A percentile compares a stretch with the other conserved stretches of the same genome.
These are phyloP conservation scores for Cryphonectria radicalis DNA, from an alignment of 2,329 filamentous ascomycete species.

Conservation along the genomic window DNA sequence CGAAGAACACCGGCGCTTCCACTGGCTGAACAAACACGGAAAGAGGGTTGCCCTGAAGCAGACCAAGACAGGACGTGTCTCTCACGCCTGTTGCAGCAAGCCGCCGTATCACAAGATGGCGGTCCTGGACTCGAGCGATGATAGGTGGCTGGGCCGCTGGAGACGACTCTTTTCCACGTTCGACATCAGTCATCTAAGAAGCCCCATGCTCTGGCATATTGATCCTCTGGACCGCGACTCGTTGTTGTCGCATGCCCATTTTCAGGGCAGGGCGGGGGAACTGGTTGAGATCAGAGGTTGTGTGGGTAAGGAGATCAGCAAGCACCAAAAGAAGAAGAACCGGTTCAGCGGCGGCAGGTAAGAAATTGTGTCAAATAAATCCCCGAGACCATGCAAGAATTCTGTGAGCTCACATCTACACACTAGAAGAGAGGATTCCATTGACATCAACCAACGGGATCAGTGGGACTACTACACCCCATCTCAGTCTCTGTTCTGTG, in stretches of 20 bases:
- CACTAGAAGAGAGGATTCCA: constrained; percentile 45
- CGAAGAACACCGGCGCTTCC: constrained; percentile 79
- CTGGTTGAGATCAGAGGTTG: constrained; percentile 73
- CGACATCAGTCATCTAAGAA: constrained; percentile 72
- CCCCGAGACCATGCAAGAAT: background rate
- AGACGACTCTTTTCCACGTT: constrained; percentile 69
- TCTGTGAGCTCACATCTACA: background rate
- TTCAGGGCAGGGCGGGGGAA: constrained; percentile 63
- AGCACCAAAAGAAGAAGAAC: constrained; percentile 73
- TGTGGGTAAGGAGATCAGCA: constrained; percentile 79
- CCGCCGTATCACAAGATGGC: constrained; percentile 52
- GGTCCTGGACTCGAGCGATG: constrained; percentile 68
- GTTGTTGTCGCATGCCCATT: constrained; percentile 70
- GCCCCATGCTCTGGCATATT: constrained; percentile 83
- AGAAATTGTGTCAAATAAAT: constrained; percentile 26
- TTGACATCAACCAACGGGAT: constrained; percentile 68
- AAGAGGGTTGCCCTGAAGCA: constrained; percentile 63
- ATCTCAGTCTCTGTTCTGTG: constrained; percentile 62
- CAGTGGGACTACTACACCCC: constrained; percentile 73
- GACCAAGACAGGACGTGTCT: constrained; percentile 45
- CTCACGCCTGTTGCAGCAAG: constrained; percentile 1
- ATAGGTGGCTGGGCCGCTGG: constrained; percentile 73
- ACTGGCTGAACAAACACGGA: constrained; percentile 73
- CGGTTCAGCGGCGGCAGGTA: constrained; percentile 48
- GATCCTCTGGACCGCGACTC: constrained; percentile 77